Conservation (phyloP, 2,329 filamentous ascomycete genomes). For the Apiospora saccharicola region DNA sequence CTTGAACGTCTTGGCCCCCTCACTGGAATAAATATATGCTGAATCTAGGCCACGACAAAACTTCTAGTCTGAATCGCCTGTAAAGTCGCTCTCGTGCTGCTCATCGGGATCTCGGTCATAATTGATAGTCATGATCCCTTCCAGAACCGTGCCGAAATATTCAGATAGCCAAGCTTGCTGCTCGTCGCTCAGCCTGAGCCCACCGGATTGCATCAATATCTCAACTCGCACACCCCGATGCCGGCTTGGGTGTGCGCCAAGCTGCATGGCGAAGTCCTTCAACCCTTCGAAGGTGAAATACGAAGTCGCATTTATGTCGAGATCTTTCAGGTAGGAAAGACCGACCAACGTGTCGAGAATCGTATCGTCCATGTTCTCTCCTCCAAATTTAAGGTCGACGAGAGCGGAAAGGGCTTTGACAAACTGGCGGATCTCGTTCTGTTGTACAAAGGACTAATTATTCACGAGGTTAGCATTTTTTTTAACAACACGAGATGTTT, state of each 20-base stretch:
- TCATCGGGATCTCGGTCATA: slow-evolving; percentile 46
- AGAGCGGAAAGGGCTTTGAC: slow-evolving; percentile 54
- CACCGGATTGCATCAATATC: slow-evolving; percentile 44
- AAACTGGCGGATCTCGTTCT: slow-evolving; percentile 56
- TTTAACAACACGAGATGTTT: neutral
- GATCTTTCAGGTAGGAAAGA: slow-evolving; percentile 55
- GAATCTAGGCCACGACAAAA: neutral
- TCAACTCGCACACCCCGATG: slow-evolving; percentile 44
- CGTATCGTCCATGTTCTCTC: slow-evolving; percentile 58
- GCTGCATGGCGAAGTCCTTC: slow-evolving; percentile 46
- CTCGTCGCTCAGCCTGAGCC: slow-evolving; percentile 37
- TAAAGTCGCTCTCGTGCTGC: slow-evolving; percentile 45
- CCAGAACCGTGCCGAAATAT: slow-evolving; percentile 36
- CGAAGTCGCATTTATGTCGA: slow-evolving; percentile 63
- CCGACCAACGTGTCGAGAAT: slow-evolving; percentile 46
- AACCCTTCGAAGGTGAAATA: slow-evolving; percentile 61
- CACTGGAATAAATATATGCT: neutral
- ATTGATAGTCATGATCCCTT: slow-evolving; percentile 44
- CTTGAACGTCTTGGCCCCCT: neutral
- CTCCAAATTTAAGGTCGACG: slow-evolving; percentile 64
- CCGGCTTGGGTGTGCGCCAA: slow-evolving; percentile 37
- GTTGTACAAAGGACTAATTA: slow-evolving; percentile 50
- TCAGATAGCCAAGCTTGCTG: slow-evolving; percentile 38
- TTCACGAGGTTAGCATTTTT: neutral
- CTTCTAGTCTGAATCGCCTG: slow-evolving; percentile 35